Percentiles rank a stretch among this genome's conserved stretches.
These are phyloP conservation scores for Mycena filopes DNA, from an alignment of 768 basidiomycete species.

Conservation along the genomic window DNA sequence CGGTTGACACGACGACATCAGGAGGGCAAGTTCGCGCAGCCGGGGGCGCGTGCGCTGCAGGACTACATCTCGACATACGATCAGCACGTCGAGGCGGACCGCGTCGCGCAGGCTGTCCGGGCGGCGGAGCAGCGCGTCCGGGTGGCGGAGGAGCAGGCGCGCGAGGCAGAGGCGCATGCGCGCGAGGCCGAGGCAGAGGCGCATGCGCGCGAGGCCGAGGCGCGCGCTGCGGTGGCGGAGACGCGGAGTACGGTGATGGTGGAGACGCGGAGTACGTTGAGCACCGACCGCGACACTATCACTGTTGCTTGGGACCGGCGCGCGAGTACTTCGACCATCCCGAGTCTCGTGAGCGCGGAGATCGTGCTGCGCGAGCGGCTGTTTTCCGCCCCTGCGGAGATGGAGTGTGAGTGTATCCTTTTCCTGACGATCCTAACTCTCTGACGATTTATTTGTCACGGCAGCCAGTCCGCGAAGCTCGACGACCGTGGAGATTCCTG, in stretches of 20 bases:
- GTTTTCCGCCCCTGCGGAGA: not conserved
- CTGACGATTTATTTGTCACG: not conserved
- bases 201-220: constrained; percentile 16
- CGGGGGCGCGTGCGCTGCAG: constrained; percentile 28
- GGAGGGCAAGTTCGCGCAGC: constrained; percentile 30
- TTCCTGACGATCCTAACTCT: not conserved
- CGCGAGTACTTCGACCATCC: no score
- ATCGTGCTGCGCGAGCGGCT: constrained; percentile 10
- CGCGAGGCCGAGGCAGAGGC: constrained; percentile 23
- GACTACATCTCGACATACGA: constrained; percentile 20
- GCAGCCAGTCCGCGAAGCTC: no score
- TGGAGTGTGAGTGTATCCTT: constrained; percentile 19
- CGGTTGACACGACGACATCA: not conserved
- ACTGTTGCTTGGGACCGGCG: not conserved
- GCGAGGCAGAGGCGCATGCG: constrained; percentile 8
- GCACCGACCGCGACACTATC: not conserved
- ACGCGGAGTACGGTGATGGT: not conserved
- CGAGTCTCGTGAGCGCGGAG: constrained; percentile 1
- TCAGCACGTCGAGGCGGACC: constrained; percentile 9
- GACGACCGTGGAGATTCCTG: no score
- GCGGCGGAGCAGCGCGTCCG: constrained; percentile 12
- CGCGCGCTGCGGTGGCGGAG: constrained; percentile 8
- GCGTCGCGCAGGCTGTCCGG: constrained; percentile 9
- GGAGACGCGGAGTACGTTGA: not conserved
- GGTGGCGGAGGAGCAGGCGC: constrained; percentile 3